Evolutionary conservation across 108 stramenopile species (phyloP).

Genomic region (Fragilariopsis cylindrus): DNA sequence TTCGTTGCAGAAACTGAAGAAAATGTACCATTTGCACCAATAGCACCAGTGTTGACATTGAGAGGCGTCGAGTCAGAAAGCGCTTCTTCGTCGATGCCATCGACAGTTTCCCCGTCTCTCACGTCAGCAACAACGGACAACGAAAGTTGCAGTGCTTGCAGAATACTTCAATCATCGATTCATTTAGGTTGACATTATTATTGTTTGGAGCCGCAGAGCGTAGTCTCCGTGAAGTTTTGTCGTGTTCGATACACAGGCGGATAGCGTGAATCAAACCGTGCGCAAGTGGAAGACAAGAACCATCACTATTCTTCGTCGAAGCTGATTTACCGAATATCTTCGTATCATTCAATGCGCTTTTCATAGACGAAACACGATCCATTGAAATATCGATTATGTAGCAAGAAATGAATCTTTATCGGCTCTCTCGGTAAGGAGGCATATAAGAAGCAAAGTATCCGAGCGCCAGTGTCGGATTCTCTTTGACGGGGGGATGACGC

Average conservation of each 20-base stretch:
- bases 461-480: conserved; percentile 68
- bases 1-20: conserved; percentile 36
- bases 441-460: conserved; percentile 47
- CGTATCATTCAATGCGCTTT: conserved; percentile 17
- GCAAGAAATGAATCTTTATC: conserved; percentile 15
- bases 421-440: neutral
- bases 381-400: conserved; percentile 5
- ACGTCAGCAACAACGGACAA: conserved; percentile 62
- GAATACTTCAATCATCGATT: conserved; percentile 30
- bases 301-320: conserved; percentile 6
- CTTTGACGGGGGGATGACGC: conserved; percentile 65
- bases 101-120: conserved; percentile 42
- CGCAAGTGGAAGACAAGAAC: conserved; percentile 50
- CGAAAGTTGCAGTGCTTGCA: conserved; percentile 50
- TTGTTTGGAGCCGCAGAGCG: conserved; percentile 6
- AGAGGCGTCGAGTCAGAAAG: conserved; percentile 26
- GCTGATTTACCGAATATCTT: neutral
- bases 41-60: conserved; percentile 72
- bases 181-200: conserved; percentile 13
- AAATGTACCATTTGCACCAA: conserved; percentile 69
- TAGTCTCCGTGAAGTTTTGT: conserved; percentile 1
- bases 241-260: conserved; percentile 36
- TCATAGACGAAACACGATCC: conserved; percentile 33
- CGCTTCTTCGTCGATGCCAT: conserved; percentile 43
- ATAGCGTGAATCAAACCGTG: conserved; percentile 59